A percentile compares a stretch with the other conserved stretches of the same genome.
phyloP scores from a whole-genome alignment of 23 red algal species.

The Gracilaria gracilis region DNA sequence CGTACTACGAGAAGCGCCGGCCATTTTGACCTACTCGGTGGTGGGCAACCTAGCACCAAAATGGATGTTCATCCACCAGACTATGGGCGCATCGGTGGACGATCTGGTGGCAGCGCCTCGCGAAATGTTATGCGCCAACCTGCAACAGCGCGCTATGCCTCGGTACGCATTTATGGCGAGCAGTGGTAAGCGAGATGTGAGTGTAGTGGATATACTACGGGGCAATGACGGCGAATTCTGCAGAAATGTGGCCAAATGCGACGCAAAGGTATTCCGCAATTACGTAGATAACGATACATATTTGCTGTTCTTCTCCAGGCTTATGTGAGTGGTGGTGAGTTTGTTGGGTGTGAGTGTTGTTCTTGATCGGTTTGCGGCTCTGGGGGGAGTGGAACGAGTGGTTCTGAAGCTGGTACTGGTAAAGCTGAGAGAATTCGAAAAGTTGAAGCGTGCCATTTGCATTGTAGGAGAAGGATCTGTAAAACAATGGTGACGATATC shows the following conservation, averaged over 20 bases:
- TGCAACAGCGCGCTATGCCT: conserved; percentile 82
- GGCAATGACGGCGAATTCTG: conserved; percentile 74
- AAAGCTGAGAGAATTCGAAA: conserved; percentile 47
- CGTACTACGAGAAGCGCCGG: conserved; percentile 66
- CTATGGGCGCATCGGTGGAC: conserved; percentile 49
- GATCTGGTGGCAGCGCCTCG: conserved; percentile 75
- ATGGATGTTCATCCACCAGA: conserved; percentile 73
- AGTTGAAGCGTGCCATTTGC: conserved; percentile 35
- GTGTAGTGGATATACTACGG: conserved; percentile 51
- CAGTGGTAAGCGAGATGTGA: conserved; percentile 22
- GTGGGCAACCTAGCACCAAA: conserved; percentile 77
- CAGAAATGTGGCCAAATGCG: conserved; percentile 60
- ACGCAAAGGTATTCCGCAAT: conserved; percentile 57
- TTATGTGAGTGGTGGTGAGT: conserved; percentile 47
- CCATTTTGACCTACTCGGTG: conserved; percentile 73
- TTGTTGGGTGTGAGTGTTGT: neutral
- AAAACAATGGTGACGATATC: conserved; percentile 56
- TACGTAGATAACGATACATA: conserved; percentile 77
- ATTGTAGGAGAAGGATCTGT: conserved; percentile 50
- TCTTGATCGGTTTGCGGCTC: neutral
- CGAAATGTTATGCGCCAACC: conserved; percentile 65
- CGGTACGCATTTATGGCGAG: conserved; percentile 77
- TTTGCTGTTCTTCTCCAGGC: conserved; percentile 72
- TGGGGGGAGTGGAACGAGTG: neutral
- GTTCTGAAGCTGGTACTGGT: conserved; percentile 47